A percentile compares a stretch with the other conserved stretches of the same genome.
Conservation (phyloP, 768 basidiomycete species). For the Tylopilus sp. region DNA sequence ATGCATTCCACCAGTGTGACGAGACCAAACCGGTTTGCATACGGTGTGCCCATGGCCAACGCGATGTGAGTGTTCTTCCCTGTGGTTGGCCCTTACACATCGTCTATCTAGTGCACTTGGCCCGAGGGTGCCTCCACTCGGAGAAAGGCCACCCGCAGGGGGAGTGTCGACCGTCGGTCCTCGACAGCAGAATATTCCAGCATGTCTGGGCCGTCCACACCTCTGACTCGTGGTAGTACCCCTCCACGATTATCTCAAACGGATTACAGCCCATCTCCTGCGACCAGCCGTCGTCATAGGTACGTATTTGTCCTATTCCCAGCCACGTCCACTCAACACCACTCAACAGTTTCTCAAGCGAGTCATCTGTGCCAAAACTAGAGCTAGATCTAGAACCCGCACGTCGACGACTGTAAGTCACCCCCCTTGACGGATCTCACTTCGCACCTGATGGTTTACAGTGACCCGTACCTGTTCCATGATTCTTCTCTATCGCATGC, state of each 20-base stretch:
- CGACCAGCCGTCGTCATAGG: conserved; percentile 42
- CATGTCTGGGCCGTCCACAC: conserved; percentile 71
- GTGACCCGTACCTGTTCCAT: conserved; percentile 43
- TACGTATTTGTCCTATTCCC: conserved; percentile 7
- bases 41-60: conserved; percentile 80
- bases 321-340: conserved; percentile 3
- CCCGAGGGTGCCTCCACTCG: conserved; percentile 70
- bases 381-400: conserved; percentile 41
- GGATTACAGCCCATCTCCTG: conserved; percentile 36
- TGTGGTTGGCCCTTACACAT: conserved; percentile 11
- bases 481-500: conserved; percentile 38
- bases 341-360: conserved; percentile 36
- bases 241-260: conserved; percentile 52
- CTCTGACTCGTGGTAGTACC: conserved; percentile 63
- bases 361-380: conserved; percentile 43
- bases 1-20: conserved; percentile 60
- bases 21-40: conserved; percentile 86
- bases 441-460: conserved; percentile 24
- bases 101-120: conserved; percentile 65
- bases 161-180: conserved; percentile 57
- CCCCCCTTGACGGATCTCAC: not conserved
- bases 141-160: conserved; percentile 62
- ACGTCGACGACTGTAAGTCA: conserved; percentile 49
- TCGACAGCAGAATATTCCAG: conserved; percentile 77
- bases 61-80: conserved; percentile 53